Percentiles rank a stretch among this genome's conserved stretches.
phyloP scores from a whole-genome alignment of 192 early-diverging fungal genomes.

The Blastocladiella britannica region DNA sequence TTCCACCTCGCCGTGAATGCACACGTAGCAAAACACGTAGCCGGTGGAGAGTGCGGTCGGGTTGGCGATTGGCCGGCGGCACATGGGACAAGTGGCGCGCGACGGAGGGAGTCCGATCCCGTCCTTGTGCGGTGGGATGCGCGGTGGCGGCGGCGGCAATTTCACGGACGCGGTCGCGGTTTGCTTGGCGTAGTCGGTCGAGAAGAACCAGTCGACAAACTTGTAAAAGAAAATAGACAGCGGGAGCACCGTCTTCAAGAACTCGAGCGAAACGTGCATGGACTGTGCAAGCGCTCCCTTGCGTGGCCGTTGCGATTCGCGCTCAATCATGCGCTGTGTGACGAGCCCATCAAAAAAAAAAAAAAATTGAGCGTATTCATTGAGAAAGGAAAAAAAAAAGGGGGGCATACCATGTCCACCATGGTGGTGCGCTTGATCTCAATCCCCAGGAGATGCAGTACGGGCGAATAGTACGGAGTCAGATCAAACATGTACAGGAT shows the following conservation, averaged over 20 bases:
- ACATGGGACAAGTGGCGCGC: conserved; percentile 61
- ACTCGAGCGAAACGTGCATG: conserved; percentile 27
- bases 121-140: conserved; percentile 40
- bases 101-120: conserved; percentile 53
- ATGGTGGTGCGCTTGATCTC: conserved; percentile 56
- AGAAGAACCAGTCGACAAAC: conserved; percentile 94
- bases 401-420: conserved; percentile 22
- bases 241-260: conserved; percentile 57
- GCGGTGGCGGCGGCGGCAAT: not conserved
- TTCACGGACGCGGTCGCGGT: conserved; percentile 11
- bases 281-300: conserved; percentile 4
- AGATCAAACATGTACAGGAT: conserved; percentile 67
- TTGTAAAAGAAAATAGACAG: conserved; percentile 82
- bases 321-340: conserved; percentile 12
- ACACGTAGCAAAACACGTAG: conserved; percentile 87
- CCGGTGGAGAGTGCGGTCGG: conserved; percentile 69
- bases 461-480: conserved; percentile 61
- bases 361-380: conserved; percentile 2
- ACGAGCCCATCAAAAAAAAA: not conserved
- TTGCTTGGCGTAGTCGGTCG: conserved; percentile 52
- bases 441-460: conserved; percentile 58
- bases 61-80: conserved; percentile 48
- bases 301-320: conserved; percentile 9
- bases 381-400: conserved; percentile 1
- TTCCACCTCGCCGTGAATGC: conserved; percentile 53